A percentile compares a stretch with the other conserved stretches of the same genome.
Conservation (phyloP, 352 stramenopile species). For the Albugo laibachii region DNA sequence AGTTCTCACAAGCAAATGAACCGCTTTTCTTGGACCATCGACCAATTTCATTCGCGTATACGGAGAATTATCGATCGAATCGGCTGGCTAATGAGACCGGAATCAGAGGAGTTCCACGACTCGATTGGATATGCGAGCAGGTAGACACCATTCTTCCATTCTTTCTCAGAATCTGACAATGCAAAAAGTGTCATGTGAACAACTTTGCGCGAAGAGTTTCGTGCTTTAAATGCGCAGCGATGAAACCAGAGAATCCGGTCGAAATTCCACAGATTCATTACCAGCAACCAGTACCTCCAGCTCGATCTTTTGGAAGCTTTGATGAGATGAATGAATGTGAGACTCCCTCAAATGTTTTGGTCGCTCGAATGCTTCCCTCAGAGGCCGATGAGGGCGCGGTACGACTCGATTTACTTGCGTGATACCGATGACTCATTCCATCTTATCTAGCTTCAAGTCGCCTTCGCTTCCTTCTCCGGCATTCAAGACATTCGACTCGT, state of each 20-base stretch:
- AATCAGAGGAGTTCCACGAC: conserved; percentile 4
- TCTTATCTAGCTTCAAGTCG: conserved; percentile 37
- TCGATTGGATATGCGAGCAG: conserved; percentile 55
- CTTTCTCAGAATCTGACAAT: background rate
- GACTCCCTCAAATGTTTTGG: conserved; percentile 34
- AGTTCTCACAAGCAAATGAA: conserved; percentile 13
- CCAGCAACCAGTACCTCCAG: background rate
- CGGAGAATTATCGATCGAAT: conserved; percentile 9
- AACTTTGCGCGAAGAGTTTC: conserved; percentile 41
- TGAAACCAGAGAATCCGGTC: conserved; percentile 14
- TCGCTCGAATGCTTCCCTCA: conserved; percentile 43
- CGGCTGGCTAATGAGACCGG: background rate
- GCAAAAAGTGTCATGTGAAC: conserved; percentile 34
- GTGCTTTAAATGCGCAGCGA: conserved; percentile 54
- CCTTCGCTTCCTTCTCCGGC: conserved; percentile 39
- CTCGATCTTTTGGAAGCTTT: background rate
- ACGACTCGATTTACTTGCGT: background rate
- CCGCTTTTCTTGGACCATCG: conserved; percentile 34
- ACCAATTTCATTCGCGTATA: conserved; percentile 20
- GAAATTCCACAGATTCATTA: conserved; percentile 13
- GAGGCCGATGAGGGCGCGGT: conserved; percentile 64
- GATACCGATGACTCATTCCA: background rate
- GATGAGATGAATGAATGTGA: conserved; percentile 3
- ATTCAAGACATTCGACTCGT: conserved; percentile 54
- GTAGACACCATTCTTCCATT: conserved; percentile 7